Conservation (phyloP, 2,329 filamentous ascomycete species). For the Teratosphaeria zuluensis region DNA sequence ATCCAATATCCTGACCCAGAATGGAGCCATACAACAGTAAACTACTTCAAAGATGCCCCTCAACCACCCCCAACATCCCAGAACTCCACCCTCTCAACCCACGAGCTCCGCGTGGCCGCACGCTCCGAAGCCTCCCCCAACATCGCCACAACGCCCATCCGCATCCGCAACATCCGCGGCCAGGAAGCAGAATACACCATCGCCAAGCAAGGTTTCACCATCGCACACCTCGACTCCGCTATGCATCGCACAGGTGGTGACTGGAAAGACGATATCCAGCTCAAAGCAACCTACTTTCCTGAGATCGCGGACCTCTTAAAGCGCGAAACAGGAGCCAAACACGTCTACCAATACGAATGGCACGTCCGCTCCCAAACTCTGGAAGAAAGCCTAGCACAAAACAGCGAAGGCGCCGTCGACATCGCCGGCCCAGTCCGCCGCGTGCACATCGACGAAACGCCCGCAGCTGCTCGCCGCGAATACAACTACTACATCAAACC, state of each 20-base stretch:
- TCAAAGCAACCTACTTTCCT: constrained; percentile 8
- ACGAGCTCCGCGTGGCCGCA: constrained; percentile 6
- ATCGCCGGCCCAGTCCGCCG: constrained; percentile 10
- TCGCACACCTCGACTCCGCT: constrained; percentile 2
- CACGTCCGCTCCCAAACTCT: constrained; percentile 9
- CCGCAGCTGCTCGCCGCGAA: constrained; percentile 5
- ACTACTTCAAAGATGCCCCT: constrained; percentile 9
- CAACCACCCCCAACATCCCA: constrained; percentile 1
- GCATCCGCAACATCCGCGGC: constrained; percentile 10
- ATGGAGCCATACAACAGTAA: constrained; percentile 7
- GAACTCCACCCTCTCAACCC: constrained; percentile 7
- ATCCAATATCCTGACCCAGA: constrained; percentile 2
- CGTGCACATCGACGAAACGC: constrained; percentile 11
- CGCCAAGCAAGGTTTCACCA: constrained; percentile 7
- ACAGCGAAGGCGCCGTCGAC: constrained; percentile 8
- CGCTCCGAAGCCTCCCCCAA: constrained; percentile 9
- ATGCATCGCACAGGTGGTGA: constrained; percentile 1
- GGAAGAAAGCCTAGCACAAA: constrained; percentile 5
- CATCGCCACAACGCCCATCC: constrained; percentile 4
- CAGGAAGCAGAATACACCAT: constrained; percentile 5
- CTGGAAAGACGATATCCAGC: constrained; percentile 5
- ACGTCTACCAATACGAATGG: constrained; percentile 9
- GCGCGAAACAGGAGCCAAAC: constrained; percentile 6
- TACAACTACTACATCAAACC: constrained; percentile 5
- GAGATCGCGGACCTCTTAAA: constrained; percentile 7